Percentiles rank a stretch among this genome's conserved stretches.
These are phyloP conservation scores for Butyriboletus loyo DNA, from an alignment of 768 basidiomycete genomes.

Conservation along the genomic window DNA sequence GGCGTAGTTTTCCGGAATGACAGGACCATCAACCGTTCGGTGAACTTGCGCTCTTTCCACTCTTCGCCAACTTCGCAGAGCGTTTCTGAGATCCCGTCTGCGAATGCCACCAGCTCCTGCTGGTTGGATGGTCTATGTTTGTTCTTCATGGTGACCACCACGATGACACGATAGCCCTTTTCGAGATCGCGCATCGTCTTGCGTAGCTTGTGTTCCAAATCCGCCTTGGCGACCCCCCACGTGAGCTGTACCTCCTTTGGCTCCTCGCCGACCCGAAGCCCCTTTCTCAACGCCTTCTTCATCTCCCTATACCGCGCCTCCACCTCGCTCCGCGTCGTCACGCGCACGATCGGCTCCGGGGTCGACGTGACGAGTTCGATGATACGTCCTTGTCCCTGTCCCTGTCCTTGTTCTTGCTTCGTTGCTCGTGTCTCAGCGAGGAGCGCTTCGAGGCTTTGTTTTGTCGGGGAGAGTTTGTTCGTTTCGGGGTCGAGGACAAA, in stretches of 20 bases:
- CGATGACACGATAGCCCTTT: slow-evolving; percentile 54
- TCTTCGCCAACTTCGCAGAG: slow-evolving; percentile 53
- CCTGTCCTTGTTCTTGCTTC: too few species aligned
- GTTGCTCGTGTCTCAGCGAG: slow-evolving; percentile 39
- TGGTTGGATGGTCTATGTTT: slow-evolving; percentile 34
- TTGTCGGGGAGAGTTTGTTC: slow-evolving; percentile 34
- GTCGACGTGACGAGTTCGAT: slow-evolving; percentile 53
- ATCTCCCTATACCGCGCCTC: slow-evolving; percentile 38
- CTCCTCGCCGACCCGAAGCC: slow-evolving; percentile 26
- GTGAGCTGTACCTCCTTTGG: slow-evolving; percentile 71
- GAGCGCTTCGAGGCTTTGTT: slow-evolving; percentile 37
- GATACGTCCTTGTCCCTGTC: slow-evolving; percentile 15
- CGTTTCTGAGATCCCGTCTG: slow-evolving; percentile 39
- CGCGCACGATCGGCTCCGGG: slow-evolving; percentile 58
- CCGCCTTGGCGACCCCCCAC: slow-evolving; percentile 59
- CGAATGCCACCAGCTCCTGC: slow-evolving; percentile 42
- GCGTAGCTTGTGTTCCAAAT: slow-evolving; percentile 63
- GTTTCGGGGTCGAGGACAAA: slow-evolving; percentile 48
- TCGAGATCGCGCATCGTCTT: slow-evolving; percentile 57
- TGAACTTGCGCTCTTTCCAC: slow-evolving; percentile 45
- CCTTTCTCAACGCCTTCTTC: slow-evolving; percentile 35
- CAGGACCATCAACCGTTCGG: slow-evolving; percentile 37
- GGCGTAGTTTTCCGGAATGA: slow-evolving; percentile 39
- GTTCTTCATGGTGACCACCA: slow-evolving; percentile 55
- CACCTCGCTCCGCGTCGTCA: slow-evolving; percentile 46